A percentile compares a stretch with the other conserved stretches of the same genome.
Evolutionary conservation across 352 stramenopile species (phyloP).

Genomic region (Pythium sukuiense): DNA sequence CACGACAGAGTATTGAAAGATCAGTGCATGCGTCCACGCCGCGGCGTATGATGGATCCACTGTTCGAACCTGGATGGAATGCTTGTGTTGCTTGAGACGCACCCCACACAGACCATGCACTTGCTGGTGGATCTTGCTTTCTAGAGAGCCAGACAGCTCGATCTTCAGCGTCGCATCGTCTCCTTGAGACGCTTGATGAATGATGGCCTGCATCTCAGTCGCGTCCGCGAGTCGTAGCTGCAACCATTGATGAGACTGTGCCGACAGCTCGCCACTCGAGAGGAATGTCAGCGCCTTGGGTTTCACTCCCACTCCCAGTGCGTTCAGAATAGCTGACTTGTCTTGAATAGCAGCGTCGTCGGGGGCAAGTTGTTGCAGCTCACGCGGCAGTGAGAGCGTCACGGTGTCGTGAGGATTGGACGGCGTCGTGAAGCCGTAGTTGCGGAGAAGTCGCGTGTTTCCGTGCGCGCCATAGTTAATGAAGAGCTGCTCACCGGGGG

Average conservation of each 20-base stretch:
- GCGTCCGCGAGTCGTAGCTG: constrained; percentile 47
- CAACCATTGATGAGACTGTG: constrained; percentile 50
- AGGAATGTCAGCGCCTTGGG: constrained; percentile 29
- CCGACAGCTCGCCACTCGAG: constrained; percentile 33
- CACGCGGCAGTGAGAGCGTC: constrained; percentile 36
- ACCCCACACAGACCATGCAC: constrained; percentile 9
- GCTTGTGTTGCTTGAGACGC: constrained; percentile 23
- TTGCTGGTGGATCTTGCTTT: constrained; percentile 20
- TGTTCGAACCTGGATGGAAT: constrained; percentile 30
- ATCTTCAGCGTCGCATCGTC: constrained; percentile 13
- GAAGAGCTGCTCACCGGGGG: constrained; percentile 66
- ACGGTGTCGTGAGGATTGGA: constrained; percentile 49
- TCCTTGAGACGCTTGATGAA: constrained; percentile 32
- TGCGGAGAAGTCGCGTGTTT: constrained; percentile 71
- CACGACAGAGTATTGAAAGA: background rate
- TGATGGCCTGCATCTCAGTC: constrained; percentile 44
- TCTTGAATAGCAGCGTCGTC: constrained; percentile 32
- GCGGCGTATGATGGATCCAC: background rate
- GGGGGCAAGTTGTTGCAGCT: constrained; percentile 37
- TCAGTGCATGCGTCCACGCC: background rate
- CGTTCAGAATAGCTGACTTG: constrained; percentile 20
- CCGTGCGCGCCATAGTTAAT: constrained; percentile 79
- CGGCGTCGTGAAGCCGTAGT: constrained; percentile 70
- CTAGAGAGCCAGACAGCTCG: constrained; percentile 32
- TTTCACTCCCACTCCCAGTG: constrained; percentile 3